Base-by-base conservation (phyloP, 2,329 filamentous ascomycete genomes). In the Cladobotryum protrusum region DNA sequence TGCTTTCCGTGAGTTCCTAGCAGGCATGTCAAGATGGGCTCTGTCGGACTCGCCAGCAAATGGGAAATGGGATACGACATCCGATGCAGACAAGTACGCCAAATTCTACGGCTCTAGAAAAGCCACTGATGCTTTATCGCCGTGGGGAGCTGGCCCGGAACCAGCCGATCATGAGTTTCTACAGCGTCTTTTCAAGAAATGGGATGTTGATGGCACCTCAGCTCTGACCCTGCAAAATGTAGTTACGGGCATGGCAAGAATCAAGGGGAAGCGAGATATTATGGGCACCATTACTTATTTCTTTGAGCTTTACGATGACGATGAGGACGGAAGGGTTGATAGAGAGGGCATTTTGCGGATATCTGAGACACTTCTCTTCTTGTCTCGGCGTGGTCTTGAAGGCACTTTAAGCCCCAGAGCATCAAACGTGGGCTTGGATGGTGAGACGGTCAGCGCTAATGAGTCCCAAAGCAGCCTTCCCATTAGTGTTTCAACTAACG, bases 241-340 rank as follows among this genome's bases (percentile, higher is more conserved):
- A 2, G 93, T 97, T 5, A 86, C 86, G 15, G 93, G 93, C 0
- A 75, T 99, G 42, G 91, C 92, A 2, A 83, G 87, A 13, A 89
- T 99, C 62, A 97, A 96, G 67, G 92, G 93, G 8, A 90, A 87
- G 49, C 85, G 86, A 43, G 93, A 99, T 67, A 96, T 99, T 57
- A 96, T 99, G 92, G 89, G 89, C 29, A 93, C 88, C 52, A 97
- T 99, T 62, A 93, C 85, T 53, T 97, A 97, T 69, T 97, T 99
- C 67, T 99, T 99, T 60, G 89, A 96, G 61, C 80, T 99, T 0
- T 96, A 97, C 66, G 93, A 99, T 63, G 92, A 99, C 57, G 86
- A 92, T 60, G 81, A 83, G 1, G 90, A 96, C 63, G 93, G 93
- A 20, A 89, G 82, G 59, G 91, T 99, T 5, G 93, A 97, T 62